Percentiles rank a stretch among this genome's conserved stretches.
Conservation (phyloP, 768 basidiomycete genomes). For the Leccinum fibrillosum region DNA sequence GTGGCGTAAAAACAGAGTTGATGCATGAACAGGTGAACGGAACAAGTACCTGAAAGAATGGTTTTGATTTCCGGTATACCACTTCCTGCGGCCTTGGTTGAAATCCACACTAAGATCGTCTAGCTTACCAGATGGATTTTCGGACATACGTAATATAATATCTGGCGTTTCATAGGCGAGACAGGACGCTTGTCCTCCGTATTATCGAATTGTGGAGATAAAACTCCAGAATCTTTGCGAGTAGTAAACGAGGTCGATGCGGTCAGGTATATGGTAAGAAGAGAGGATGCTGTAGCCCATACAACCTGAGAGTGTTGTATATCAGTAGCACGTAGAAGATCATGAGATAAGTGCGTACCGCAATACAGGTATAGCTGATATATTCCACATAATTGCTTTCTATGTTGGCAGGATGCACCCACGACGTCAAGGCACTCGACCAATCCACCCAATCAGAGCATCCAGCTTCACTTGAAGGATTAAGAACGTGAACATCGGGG, state of each 20-base stretch:
- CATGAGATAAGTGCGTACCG: conserved; percentile 51
- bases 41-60: conserved; percentile 67
- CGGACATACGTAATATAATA: conserved; percentile 76
- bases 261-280: conserved; percentile 85
- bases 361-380: conserved; percentile 65
- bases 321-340: neutral
- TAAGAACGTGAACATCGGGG: conserved; percentile 30
- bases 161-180: conserved; percentile 50
- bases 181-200: conserved; percentile 21
- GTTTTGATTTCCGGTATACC: conserved; percentile 98
- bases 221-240: conserved; percentile 82
- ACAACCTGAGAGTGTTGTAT: conserved; percentile 45
- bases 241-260: conserved; percentile 86
- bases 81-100: conserved; percentile 79
- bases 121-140: neutral
- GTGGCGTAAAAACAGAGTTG: conserved; percentile 6
- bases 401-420: conserved; percentile 8
- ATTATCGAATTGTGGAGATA: conserved; percentile 46
- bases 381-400: conserved; percentile 56
- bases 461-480: conserved; percentile 26
- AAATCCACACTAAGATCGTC: conserved; percentile 16
- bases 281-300: conserved; percentile 67
- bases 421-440: conserved; percentile 52
- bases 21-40: conserved; percentile 2
- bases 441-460: conserved; percentile 78